A percentile compares a stretch with the other conserved stretches of the same genome.
phyloP scores from a whole-genome alignment of 129 eudicot genomes.

The Lactuca saligna region DNA sequence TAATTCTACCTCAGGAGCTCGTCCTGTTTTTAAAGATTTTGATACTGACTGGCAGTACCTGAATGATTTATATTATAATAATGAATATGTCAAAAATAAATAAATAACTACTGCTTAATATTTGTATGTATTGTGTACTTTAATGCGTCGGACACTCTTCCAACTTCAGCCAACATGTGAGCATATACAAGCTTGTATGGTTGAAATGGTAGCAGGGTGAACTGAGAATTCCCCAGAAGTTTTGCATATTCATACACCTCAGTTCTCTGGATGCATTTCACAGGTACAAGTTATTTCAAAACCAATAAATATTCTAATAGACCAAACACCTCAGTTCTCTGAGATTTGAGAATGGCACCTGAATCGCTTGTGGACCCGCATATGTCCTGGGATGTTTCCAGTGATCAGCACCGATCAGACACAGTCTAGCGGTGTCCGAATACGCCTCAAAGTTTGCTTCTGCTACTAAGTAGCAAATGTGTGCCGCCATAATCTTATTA shows the following conservation, averaged over 20 bases:
- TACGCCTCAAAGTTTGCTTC: constrained; percentile 87
- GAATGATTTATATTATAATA: constrained; percentile 13
- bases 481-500: constrained; percentile 87
- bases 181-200: constrained; percentile 90
- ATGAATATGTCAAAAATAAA: no score
- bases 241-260: constrained; percentile 86
- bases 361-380: constrained; percentile 96
- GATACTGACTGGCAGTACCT: constrained; percentile 87
- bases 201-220: constrained; percentile 77
- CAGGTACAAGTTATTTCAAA: constrained; percentile 20
- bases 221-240: constrained; percentile 87
- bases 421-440: constrained; percentile 88
- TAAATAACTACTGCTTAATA: neutral
- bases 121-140: constrained; percentile 42
- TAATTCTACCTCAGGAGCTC: constrained; percentile 70
- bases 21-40: constrained; percentile 82
- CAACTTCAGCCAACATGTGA: constrained; percentile 96
- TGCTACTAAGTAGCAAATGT: constrained; percentile 95
- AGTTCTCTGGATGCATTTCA: constrained; percentile 63
- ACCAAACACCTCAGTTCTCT: neutral
- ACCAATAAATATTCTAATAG: no score
- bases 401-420: constrained; percentile 97
- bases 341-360: constrained; percentile 48
- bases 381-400: constrained; percentile 85
- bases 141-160: constrained; percentile 76